These are phyloP conservation scores for Xylaria acuta DNA, from an alignment of 495 filamentous ascomycete species.

Conservation along the genomic window DNA sequence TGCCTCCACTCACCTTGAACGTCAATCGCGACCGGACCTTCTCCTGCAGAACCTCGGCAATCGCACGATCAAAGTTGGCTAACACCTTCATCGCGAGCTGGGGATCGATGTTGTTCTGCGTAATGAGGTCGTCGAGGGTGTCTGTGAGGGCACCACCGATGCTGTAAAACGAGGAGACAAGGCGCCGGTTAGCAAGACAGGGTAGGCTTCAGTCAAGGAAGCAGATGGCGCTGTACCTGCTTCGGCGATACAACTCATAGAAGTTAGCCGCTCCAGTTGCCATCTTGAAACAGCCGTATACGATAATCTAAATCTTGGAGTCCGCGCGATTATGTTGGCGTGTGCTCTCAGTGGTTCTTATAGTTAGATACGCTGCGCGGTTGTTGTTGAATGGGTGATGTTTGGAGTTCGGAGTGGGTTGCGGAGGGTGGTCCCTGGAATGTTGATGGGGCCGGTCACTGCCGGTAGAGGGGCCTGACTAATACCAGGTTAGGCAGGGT, in stretches of 20 bases:
- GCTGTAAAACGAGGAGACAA: slow-evolving; percentile 56
- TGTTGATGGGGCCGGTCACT: background rate
- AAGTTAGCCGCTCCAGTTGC: slow-evolving; percentile 58
- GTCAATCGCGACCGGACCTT: slow-evolving; percentile 89
- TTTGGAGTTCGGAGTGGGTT: background rate
- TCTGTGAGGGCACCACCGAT: slow-evolving; percentile 91
- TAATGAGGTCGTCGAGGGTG: slow-evolving; percentile 95
- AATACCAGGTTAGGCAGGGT: background rate
- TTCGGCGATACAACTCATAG: slow-evolving; percentile 97
- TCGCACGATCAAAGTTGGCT: slow-evolving; percentile 85
- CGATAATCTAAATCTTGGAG: background rate
- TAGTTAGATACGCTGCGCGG: background rate
- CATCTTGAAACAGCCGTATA: slow-evolving; percentile 30
- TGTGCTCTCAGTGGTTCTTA: background rate
- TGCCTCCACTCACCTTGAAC: slow-evolving; percentile 81
- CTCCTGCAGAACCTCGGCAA: slow-evolving; percentile 86
- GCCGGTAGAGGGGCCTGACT: background rate
- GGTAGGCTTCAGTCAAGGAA: background rate
- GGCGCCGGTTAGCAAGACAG: slow-evolving; percentile 29
- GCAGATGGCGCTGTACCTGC: slow-evolving; percentile 70
- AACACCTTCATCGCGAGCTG: slow-evolving; percentile 99
- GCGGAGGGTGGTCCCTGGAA: background rate
- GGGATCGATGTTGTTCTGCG: slow-evolving; percentile 89
- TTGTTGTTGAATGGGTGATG: slow-evolving; percentile 28
- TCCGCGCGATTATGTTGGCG: background rate